A percentile compares a stretch with the other conserved stretches of the same genome.
Evolutionary conservation across 2,329 filamentous ascomycete genomes (phyloP).

Genomic region (Aureobasidium musti): DNA sequence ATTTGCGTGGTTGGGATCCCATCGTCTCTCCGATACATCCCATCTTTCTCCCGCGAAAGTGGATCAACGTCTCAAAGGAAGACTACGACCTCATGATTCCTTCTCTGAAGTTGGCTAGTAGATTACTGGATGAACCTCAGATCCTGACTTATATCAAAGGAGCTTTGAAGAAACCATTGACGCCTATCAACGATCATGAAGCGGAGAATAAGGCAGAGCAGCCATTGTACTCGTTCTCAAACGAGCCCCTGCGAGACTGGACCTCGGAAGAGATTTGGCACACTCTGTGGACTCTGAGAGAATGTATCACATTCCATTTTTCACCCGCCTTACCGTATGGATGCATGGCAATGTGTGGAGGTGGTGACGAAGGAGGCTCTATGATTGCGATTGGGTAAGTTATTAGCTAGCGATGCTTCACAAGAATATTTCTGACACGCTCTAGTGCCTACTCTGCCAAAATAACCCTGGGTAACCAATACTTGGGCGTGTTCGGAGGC

Average conservation of each 20-base stretch:
- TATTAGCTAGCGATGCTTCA: background rate
- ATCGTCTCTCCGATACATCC: background rate
- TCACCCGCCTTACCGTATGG: background rate
- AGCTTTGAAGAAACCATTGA: background rate
- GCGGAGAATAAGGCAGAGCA: background rate
- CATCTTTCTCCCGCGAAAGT: background rate
- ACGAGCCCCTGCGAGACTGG: background rate
- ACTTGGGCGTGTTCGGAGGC: background rate
- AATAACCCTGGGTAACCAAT: background rate
- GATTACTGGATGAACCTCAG: background rate
- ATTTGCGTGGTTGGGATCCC: background rate
- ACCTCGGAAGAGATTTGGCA: background rate
- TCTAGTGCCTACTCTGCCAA: background rate
- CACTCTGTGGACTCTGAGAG: background rate
- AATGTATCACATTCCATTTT: background rate
- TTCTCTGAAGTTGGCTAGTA: background rate
- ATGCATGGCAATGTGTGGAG: background rate
- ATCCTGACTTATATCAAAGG: background rate
- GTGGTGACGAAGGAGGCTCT: background rate
- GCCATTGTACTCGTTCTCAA: background rate
- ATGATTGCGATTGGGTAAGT: background rate
- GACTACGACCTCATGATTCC: conserved; percentile 5
- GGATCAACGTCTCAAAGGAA: background rate
- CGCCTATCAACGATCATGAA: background rate
- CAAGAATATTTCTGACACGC: background rate